Conservation (phyloP, 495 filamentous ascomycete genomes). For the Viridothelium virens region DNA sequence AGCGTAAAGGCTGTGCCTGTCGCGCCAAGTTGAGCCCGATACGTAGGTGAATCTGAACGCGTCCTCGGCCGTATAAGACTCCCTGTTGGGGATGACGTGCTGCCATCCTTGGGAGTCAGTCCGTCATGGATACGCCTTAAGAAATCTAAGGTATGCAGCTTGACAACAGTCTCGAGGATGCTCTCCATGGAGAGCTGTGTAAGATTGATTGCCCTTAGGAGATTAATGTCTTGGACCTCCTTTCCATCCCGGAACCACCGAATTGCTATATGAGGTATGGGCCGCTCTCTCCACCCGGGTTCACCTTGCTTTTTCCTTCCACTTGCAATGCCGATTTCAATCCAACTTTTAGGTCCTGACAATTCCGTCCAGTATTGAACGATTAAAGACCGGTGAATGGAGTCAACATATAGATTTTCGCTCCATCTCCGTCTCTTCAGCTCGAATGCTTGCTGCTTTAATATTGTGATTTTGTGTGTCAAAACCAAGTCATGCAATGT, state of each 20-base stretch:
- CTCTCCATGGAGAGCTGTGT: conserved; percentile 60
- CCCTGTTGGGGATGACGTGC: conserved; percentile 44
- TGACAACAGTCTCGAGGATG: conserved; percentile 66
- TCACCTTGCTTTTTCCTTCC: conserved; percentile 44
- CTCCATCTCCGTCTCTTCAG: conserved; percentile 64
- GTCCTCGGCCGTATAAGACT: conserved; percentile 45
- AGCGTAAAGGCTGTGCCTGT: conserved; percentile 9
- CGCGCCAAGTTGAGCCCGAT: conserved; percentile 16
- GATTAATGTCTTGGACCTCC: conserved; percentile 56
- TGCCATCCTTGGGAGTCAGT: conserved; percentile 45
- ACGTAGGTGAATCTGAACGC: conserved; percentile 41
- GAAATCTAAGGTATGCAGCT: conserved; percentile 60
- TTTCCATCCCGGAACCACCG: conserved; percentile 80
- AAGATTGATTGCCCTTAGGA: conserved; percentile 51
- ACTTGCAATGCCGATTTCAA: conserved; percentile 74
- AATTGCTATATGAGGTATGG: conserved; percentile 50
- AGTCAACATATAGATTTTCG: conserved; percentile 63
- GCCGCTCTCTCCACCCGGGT: conserved; percentile 26
- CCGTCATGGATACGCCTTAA: conserved; percentile 52
- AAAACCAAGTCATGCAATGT: conserved; percentile 77
- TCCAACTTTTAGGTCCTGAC: conserved; percentile 69
- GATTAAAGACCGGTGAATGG: conserved; percentile 67
- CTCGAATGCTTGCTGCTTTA: conserved; percentile 65
- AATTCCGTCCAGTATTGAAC: conserved; percentile 83
- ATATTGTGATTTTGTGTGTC: conserved; percentile 76